Base-by-base conservation (phyloP, 23 red algal species). In the Gracilaria gracilis region DNA sequence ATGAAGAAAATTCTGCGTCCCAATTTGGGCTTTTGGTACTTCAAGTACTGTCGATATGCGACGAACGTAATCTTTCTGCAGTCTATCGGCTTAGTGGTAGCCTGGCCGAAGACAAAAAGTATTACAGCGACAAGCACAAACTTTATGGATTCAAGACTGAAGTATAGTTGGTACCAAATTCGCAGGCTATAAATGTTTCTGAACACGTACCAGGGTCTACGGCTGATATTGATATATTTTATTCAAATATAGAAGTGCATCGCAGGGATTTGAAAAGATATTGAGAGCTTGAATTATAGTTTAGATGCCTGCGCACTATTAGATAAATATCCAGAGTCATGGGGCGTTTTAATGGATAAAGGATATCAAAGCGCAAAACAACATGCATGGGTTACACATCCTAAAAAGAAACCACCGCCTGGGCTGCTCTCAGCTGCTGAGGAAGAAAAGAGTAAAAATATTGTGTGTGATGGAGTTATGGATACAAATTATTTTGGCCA, bases 321-420 rank as follows among this genome's bases (percentile, higher is more conserved):
- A 19, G 65, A 71, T 71, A 0, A 69, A 8, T 73, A 86, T 4
- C 11, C 20, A 31, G 11, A 46, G 51, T 0, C 70, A 17, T 86
- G 61, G 61, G 82, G 4, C 2, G 65, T 86, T 4, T 50, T 86
- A 27, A 49, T 73, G 82, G 82, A 86, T 39, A 86, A 46, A 46
- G 82, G 20, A 37, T 86, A 86, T 73, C 82, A 71, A 54, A 40
- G 61, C 20, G 82, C 82, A 19, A 4, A 0, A 40, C 20, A 86
- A 31, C 31, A 33, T 86, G 34, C 14, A 14, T n/a, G 82, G 31
- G 82, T 40, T 39, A 54, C 71, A 31, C 20, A 20, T 9, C 61
- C 59, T 16, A 86, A 86, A 29, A 36, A 36, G 21, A 69, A 73
- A n/a, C 65, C 46, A 27, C 19, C 25, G 35, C 0, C 19, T 11